phyloP scores from a whole-genome alignment of 371 early-diverging fungal species.

The Mucor indicus region DNA sequence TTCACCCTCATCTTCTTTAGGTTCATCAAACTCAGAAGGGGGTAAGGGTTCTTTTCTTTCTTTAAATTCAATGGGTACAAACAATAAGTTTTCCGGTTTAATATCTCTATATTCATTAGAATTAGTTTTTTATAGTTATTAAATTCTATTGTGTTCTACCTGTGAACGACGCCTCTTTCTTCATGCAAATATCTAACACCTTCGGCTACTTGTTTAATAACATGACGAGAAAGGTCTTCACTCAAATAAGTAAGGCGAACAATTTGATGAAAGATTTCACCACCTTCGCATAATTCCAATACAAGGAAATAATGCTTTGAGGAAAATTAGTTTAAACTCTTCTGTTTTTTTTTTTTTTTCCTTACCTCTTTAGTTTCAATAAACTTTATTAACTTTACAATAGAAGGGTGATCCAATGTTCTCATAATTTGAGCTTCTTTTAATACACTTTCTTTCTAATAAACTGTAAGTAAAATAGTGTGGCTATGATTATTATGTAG shows the following conservation, averaged over 20 bases:
- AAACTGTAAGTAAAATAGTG: no score
- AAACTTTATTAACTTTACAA: constrained; percentile 70
- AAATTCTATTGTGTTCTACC: no score
- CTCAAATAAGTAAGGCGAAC: constrained; percentile 56
- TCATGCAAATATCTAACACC: constrained; percentile 85
- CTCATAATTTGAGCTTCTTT: constrained; percentile 89
- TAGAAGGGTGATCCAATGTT: constrained; percentile 74
- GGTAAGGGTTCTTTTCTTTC: constrained; percentile 47
- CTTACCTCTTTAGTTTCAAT: constrained; percentile 65
- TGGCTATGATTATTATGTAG: background rate
- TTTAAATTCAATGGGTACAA: constrained; percentile 60
- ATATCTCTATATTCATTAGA: constrained; percentile 83
- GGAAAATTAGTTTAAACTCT: no score
- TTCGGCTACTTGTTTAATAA: constrained; percentile 82
- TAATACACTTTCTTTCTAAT: constrained; percentile 72
- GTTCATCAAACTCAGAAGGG: constrained; percentile 36
- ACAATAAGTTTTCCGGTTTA: constrained; percentile 94
- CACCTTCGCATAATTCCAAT: constrained; percentile 48
- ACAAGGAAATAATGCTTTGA: constrained; percentile 25
- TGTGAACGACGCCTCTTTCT: constrained; percentile 65
- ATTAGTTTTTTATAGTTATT: no score
- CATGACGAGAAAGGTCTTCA: constrained; percentile 69
- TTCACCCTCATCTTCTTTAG: constrained; percentile 59
- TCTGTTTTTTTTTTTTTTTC: background rate
- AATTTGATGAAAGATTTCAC: constrained; percentile 66